Evolutionary conservation across 768 basidiomycete species (phyloP), one percentile per base, ranked within the genome.

Genomic region (Leucosporidium creatinivorum): DNA sequence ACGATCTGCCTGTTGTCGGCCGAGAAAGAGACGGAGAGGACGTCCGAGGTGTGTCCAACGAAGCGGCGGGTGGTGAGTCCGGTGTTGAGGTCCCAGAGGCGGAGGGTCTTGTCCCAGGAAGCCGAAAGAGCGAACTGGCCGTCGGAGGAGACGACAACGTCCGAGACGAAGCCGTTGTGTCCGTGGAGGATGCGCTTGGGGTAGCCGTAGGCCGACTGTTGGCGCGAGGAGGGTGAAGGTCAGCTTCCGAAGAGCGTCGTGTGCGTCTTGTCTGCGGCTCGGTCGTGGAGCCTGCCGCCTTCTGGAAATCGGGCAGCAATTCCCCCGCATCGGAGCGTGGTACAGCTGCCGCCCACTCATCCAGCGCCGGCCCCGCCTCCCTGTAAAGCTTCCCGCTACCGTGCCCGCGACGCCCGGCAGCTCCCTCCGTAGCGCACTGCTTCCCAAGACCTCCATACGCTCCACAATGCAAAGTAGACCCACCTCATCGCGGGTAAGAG

Each of bases 1-100:
- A 99, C 96, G 79, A 99, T 99, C 80, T 98, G 96, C 79, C 96
- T 84, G 86, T 99, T 98, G 82, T 99, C 96, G 67, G 96, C 96
- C 74, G 90, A 93, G 86, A 99, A 99, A 81, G 91, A 94, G 82
- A 99, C 96, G 73, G 93, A 96, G 67, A 99, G 85, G 73, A 99
- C 94, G 77, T 99, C 96, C 72, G 91, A 89, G 69, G 87, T 93
- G 84, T 99, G 96, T 74, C 96, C 96, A 74, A 98, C 89, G 78
- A 99, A 99, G 77, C 91, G 88, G 77, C 92, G 89, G 73, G 96
- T 98, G 69, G 96, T 99, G 73, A 84, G 80, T 67, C 96, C 96
- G 58, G 89, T 97, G 86, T 97, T 97, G 69, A 99, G 85, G 81
- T 99, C 96, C 96, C 96, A 99, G 69, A 99, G 87, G 77, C 96